Evolutionary conservation across 2,329 filamentous ascomycete species (phyloP).

Genomic region (Amesomyces nigricolor): DNA sequence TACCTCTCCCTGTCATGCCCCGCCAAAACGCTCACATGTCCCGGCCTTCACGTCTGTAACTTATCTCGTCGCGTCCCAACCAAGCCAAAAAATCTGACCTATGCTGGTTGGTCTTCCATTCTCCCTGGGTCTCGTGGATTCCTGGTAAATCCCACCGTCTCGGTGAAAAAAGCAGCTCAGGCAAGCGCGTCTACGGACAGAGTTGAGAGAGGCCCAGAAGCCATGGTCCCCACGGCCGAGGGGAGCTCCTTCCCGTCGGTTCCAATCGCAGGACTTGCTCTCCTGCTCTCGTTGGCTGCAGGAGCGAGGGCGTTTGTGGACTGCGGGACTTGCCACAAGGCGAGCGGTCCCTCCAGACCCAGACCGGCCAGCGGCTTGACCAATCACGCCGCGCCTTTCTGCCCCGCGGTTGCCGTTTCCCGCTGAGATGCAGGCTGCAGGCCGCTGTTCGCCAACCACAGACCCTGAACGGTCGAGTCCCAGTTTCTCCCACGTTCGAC

Average conservation of each 20-base stretch:
- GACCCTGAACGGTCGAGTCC: neutral
- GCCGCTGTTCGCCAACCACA: constrained; percentile 6
- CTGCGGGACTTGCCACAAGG: constrained; percentile 22
- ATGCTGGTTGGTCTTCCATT: neutral
- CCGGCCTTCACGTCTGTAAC: neutral
- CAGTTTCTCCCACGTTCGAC: neutral
- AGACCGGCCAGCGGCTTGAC: neutral
- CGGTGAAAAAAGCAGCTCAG: neutral
- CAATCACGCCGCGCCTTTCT: constrained; percentile 3
- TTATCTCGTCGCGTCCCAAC: neutral
- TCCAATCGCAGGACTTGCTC: too few species aligned
- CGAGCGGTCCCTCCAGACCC: constrained; percentile 20
- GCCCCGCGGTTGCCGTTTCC: constrained; percentile 11
- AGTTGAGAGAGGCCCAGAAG: too few species aligned
- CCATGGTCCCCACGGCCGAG: neutral
- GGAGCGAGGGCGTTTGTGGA: constrained; percentile 8
- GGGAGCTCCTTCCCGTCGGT: neutral
- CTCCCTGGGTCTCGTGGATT: neutral
- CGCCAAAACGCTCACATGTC: neutral
- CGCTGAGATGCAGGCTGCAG: neutral
- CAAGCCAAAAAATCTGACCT: neutral
- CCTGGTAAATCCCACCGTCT: too few species aligned
- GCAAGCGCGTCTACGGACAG: neutral
- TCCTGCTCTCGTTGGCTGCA: constrained; percentile 7
- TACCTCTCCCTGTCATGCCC: neutral